Evolutionary conservation across 176 grass and related monocot genomes (phyloP).

Genomic region (Carex pumila): DNA sequence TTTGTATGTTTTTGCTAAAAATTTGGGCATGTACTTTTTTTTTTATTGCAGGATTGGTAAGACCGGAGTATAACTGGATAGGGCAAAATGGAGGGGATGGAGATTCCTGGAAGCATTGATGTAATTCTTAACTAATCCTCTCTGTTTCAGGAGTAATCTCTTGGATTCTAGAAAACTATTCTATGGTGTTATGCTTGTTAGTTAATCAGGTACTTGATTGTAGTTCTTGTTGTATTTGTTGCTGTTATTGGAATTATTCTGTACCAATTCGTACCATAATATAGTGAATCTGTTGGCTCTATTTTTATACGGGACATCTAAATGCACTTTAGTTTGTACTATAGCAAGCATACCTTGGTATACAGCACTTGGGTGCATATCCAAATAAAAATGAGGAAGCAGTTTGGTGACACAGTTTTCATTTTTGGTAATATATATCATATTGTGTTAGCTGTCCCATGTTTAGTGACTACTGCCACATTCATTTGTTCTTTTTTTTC

Average conservation of each 20-base stretch:
- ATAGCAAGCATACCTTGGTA: neutral
- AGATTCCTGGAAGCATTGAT: conserved; percentile 12
- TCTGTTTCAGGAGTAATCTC: conserved; percentile 24
- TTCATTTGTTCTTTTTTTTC: conserved; percentile 23
- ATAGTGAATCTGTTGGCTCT: neutral
- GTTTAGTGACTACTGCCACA: conserved; percentile 13
- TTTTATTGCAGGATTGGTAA: conserved; percentile 20
- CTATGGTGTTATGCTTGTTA: conserved; percentile 23
- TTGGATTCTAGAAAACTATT: conserved; percentile 22
- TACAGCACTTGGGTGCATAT: neutral
- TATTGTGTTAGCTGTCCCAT: conserved; percentile 5
- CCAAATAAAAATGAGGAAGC: neutral
- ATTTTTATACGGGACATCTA: neutral
- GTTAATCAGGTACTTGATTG: conserved; percentile 24
- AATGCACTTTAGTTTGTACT: neutral
- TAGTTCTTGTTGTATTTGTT: conserved; percentile 9
- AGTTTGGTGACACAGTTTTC: neutral
- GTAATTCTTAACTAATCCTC: neutral
- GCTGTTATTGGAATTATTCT: neutral
- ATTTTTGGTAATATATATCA: neutral
- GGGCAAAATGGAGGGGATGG: conserved; percentile 13
- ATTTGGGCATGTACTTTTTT: conserved; percentile 6
- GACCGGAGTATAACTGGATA: conserved; percentile 5
- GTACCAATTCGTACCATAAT: conserved; percentile 10
- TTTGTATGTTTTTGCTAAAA: conserved; percentile 20